These are phyloP conservation scores for Arxiozyma bovina DNA, from an alignment of 1,139 yeast species.

Conservation along the genomic window DNA sequence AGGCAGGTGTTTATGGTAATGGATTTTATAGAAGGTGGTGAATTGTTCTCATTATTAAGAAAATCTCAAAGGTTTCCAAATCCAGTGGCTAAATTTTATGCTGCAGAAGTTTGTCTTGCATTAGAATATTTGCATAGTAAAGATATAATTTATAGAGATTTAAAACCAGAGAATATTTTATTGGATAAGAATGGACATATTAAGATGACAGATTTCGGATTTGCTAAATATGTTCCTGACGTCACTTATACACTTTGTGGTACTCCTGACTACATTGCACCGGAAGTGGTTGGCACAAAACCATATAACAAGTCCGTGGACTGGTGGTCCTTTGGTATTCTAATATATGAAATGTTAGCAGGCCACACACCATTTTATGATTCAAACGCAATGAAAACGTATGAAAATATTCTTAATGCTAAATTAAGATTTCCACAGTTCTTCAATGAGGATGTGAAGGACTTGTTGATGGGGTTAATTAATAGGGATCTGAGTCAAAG, in stretches of 20 bases:
- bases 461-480: conserved; percentile 66
- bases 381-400: conserved; percentile 92
- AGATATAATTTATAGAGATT: conserved; percentile 86
- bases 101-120: conserved; percentile 91
- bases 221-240: conserved; percentile 88
- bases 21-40: conserved; percentile 98
- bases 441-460: conserved; percentile 79
- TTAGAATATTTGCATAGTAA: conserved; percentile 84
- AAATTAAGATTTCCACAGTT: conserved; percentile 79
- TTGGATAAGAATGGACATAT: conserved; percentile 90
- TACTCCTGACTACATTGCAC: conserved; percentile 95
- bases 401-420: conserved; percentile 85
- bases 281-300: conserved; percentile 91
- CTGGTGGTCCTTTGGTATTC: conserved; percentile 98
- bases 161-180: conserved; percentile 91
- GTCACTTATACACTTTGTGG: conserved; percentile 96
- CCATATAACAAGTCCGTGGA: conserved; percentile 95
- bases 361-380: conserved; percentile 98
- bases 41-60: conserved; percentile 74
- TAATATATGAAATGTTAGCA: conserved; percentile 90
- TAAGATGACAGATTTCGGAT: conserved; percentile 90
- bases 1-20: conserved; percentile 85
- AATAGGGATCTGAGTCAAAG: conserved; percentile 84
- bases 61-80: conserved; percentile 91
- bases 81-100: conserved; percentile 94